Base-by-base conservation (phyloP, 441 rosid genomes). In the Populus tomentosa region DNA sequence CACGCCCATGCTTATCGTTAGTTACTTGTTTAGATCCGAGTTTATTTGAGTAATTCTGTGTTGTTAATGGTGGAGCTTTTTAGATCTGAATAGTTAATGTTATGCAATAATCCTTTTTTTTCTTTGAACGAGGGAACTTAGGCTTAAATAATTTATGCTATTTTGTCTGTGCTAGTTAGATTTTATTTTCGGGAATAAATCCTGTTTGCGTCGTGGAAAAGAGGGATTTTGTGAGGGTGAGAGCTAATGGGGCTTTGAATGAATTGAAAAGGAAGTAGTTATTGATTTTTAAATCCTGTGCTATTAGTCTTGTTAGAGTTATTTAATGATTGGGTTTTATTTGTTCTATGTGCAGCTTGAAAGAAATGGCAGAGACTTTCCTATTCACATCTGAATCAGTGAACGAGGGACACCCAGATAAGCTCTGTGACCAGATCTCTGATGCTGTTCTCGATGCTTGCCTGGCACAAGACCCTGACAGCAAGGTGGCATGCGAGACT, bases 351-450 rank as follows among this genome's bases (percentile, higher is more conserved):
- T 75, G 77, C 81, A 81, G 85, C 72, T 73, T 85, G 75, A 76
- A 26, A 78, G 81, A 21, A 36, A 36, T 36, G 56, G 72, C 83
- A 89, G 90, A 87, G 81, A 82, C 86, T 79, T 89, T 89, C 50
- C 88, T 86, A 76, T 89, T 84, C 86, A 89, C 92, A 28, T 89
- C 90, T 4, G 92, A 87, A 77, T 89, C 92, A 10, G 90, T 89
- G 73, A 89, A 86, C 32, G 87, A 89, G 85, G 92, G 92, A 7
- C 92, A 89, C 85, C 92, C 89, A 0, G 90, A 87, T 86, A 89
- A 89, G 86, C 85, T 87, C 32, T 87, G 92, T 26, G 92, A 87
- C 82, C 92, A 89, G 90, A 79, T 86, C 84, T 89, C 89, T 24
- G 89, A 85, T 81, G 88, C 88, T 1, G 89, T 87, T 62, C 88